phyloP scores from a whole-genome alignment of 352 stramenopile species.

The Phytophthora foliorum region DNA sequence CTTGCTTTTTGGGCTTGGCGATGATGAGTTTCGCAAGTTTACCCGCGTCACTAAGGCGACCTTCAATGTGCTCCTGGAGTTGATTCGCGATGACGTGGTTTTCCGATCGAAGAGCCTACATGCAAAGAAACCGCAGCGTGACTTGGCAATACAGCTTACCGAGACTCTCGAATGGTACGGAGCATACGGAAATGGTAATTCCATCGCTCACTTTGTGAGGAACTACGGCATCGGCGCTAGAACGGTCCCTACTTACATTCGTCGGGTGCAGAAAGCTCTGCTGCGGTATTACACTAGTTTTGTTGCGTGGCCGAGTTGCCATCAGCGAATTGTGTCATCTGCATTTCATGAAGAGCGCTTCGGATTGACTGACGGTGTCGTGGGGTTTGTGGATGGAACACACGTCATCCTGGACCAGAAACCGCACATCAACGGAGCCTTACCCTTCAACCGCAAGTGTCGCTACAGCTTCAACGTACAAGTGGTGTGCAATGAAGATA shows the following conservation, averaged over 20 bases:
- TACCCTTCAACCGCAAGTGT: conserved; percentile 5
- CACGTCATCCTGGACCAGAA: conserved; percentile 4
- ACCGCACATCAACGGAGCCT: conserved; percentile 8
- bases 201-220: not conserved
- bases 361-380: not conserved
- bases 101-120: not conserved
- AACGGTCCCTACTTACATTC: not conserved
- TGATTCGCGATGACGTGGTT: not conserved
- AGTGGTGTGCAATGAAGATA: conserved; percentile 8
- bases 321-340: not conserved
- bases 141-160: conserved; percentile 6
- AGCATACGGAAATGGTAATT: conserved; percentile 10
- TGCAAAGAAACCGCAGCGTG: not conserved
- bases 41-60: not conserved
- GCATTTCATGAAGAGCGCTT: conserved; percentile 5
- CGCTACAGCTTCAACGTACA: conserved; percentile 8
- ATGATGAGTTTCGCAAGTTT: not conserved
- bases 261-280: not conserved
- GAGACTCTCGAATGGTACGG: conserved; percentile 7
- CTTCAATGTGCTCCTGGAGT: not conserved
- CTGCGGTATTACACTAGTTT: not conserved
- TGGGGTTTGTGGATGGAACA: conserved; percentile 12
- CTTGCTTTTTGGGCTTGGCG: not conserved
- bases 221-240: conserved; percentile 5
- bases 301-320: not conserved